phyloP scores from a whole-genome alignment of 2,329 filamentous ascomycete species.

The Acrocalymma vagum region DNA sequence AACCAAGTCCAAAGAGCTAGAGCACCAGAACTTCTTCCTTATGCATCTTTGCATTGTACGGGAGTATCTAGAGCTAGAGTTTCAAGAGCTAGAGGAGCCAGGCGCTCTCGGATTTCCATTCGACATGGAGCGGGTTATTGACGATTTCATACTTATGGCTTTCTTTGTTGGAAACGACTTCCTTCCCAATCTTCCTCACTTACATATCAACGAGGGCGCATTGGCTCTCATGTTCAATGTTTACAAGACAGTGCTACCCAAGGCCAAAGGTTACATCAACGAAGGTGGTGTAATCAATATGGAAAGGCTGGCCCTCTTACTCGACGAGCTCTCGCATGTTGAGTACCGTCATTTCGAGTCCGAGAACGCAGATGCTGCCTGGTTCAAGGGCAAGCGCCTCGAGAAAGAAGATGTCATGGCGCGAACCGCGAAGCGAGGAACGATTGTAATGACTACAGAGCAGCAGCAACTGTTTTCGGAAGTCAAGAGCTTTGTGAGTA shows the following conservation, averaged over 20 bases:
- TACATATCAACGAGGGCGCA: conserved; percentile 98
- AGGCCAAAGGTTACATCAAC: conserved; percentile 94
- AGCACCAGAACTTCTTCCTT: conserved; percentile 98
- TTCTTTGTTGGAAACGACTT: conserved; percentile 99
- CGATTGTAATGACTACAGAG: conserved; percentile 76
- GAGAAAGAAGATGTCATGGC: conserved; percentile 73
- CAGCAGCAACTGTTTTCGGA: conserved; percentile 85
- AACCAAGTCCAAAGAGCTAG: conserved; percentile 91
- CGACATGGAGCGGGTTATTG: conserved; percentile 95
- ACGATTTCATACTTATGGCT: conserved; percentile 99
- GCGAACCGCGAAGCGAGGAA: conserved; percentile 66
- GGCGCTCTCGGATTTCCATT: conserved; percentile 79
- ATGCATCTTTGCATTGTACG: conserved; percentile 97
- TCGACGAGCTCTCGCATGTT: conserved; percentile 86
- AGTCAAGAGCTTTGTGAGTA: conserved; percentile 83
- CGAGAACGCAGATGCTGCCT: conserved; percentile 86
- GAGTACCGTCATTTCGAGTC: conserved; percentile 93
- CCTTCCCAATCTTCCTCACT: conserved; percentile 90
- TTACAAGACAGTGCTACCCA: conserved; percentile 89
- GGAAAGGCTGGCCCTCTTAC: conserved; percentile 75
- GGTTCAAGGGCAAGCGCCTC: conserved; percentile 88
- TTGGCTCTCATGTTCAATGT: conserved; percentile 96
- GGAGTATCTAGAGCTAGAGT: conserved; percentile 96
- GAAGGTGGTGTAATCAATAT: conserved; percentile 93
- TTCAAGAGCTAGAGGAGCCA: conserved; percentile 85